Percentiles rank a stretch among this genome's conserved stretches.
phyloP scores from a whole-genome alignment of 495 filamentous ascomycete species.

The Aspergillus hancockii region DNA sequence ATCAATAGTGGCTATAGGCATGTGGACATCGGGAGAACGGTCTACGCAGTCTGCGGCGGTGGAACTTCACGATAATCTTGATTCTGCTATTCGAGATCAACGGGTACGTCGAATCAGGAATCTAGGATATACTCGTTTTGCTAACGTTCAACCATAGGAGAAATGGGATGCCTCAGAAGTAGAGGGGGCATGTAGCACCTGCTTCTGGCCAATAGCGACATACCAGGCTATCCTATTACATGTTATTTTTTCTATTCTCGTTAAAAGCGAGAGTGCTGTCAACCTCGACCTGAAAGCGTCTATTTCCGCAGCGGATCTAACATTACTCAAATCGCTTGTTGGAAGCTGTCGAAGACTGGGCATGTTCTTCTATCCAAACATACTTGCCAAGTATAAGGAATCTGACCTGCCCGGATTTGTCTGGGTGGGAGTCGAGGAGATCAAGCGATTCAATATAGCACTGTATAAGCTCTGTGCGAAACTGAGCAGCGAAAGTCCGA shows the following conservation, averaged over 20 bases:
- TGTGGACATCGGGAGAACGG: slow-evolving; percentile 26
- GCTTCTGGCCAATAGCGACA: slow-evolving; percentile 30
- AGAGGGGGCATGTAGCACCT: slow-evolving; percentile 14
- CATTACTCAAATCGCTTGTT: slow-evolving; percentile 27
- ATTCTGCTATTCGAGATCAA: slow-evolving; percentile 27
- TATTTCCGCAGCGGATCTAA: slow-evolving; percentile 12
- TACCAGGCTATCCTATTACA: slow-evolving; percentile 38
- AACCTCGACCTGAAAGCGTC: slow-evolving; percentile 22
- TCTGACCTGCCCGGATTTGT: slow-evolving; percentile 18
- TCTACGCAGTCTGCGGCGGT: slow-evolving; percentile 20
- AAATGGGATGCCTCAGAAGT: slow-evolving; percentile 30
- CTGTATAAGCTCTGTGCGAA: slow-evolving; percentile 28
- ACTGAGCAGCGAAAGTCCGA: background rate
- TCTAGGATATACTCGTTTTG: no score
- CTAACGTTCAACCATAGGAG: no score
- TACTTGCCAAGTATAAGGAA: slow-evolving; percentile 19
- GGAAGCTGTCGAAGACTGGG: slow-evolving; percentile 27
- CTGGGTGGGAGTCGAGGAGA: slow-evolving; percentile 32
- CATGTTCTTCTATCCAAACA: slow-evolving; percentile 33
- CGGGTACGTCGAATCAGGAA: slow-evolving; percentile 21
- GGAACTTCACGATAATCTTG: slow-evolving; percentile 25
- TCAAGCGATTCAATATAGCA: slow-evolving; percentile 35
- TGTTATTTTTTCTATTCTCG: slow-evolving; percentile 25
- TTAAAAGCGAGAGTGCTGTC: background rate
- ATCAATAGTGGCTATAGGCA: slow-evolving; percentile 29